Evolutionary conservation across 2,329 filamentous ascomycete species (phyloP), one percentile per base, ranked within the genome.

Genomic region (Ophiocordyceps camponoti-leonardi): DNA sequence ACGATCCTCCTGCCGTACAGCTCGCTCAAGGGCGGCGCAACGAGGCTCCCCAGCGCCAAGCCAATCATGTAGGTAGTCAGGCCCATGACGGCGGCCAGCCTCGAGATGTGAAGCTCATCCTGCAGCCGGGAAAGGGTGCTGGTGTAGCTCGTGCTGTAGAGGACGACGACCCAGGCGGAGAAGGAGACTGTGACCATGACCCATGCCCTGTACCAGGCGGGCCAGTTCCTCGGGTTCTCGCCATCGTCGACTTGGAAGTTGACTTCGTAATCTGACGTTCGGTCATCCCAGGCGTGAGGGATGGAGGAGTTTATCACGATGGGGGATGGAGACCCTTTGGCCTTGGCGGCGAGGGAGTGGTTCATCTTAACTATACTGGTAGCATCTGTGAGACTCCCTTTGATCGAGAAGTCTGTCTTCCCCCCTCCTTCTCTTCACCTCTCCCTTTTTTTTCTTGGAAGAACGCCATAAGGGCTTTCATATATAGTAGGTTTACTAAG

Each of bases 1-100:
- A 92, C 77, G n/a, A 68, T 8, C 4, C 33, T n/a, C 6, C 33
- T n/a, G 14, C 33, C 33, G 14, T n/a, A 37, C n/a, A 37, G 16
- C 33, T 37, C 33, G 33, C 33, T 37, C 33, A 37, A 3, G 33
- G 33, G 33, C 4, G 33, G 14, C 33, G n/a, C 33, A 14, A 37
- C 8, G 12, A 37, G 33, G 33, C 33, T 37, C 11, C 33, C 33
- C 14, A 37, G 5, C 2, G 33, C 33, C 4, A 37, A 14, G 16
- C 33, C 33, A 2, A 37, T 14, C 33, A 37, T n/a, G 8, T 37
- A 37, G 8, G 33, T n/a, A n/a, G 33, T 37, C 33, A 37, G 6
- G 33, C 33, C 33, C 14, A 37, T n/a, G 14, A 18, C n/a, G 11
- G n/a, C 33, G 11, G n/a, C 14, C 13, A 18, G 14, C 4, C 16